These are phyloP conservation scores for Alnus glutinosa DNA, from an alignment of 306 rosid species.

Conservation along the genomic window DNA sequence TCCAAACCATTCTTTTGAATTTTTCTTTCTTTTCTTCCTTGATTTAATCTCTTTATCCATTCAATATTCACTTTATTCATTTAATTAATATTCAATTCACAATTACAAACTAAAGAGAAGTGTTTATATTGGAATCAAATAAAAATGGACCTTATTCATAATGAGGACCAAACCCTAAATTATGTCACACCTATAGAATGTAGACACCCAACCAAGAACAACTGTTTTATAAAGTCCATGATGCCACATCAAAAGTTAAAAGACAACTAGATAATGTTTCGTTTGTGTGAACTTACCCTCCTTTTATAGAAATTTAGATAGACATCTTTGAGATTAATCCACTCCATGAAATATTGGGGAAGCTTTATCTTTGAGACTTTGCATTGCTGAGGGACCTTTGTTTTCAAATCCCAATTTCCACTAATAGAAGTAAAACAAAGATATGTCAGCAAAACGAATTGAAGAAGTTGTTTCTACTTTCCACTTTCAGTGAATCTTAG, in stretches of 20 bases:
- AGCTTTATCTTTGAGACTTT: conserved; percentile 70
- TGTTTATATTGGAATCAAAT: not conserved
- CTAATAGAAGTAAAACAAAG: conserved; percentile 38
- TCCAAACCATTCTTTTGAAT: no score
- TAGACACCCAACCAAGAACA: not conserved
- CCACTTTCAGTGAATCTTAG: not conserved
- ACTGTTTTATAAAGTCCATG: not conserved
- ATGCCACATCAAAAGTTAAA: conserved; percentile 13
- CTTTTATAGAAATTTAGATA: conserved; percentile 81
- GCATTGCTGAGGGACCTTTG: conserved; percentile 94
- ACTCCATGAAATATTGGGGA: conserved; percentile 84
- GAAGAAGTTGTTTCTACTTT: not conserved
- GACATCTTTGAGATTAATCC: conserved; percentile 92
- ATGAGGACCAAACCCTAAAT: not conserved
- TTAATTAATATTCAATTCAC: no score
- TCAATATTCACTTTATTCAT: no score
- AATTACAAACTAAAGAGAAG: no score
- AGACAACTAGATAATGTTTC: not conserved
- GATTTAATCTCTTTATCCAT: no score
- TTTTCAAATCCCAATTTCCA: conserved; percentile 98
- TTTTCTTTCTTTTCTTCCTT: no score
- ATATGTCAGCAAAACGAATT: conserved; percentile 17
- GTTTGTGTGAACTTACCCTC: conserved; percentile 52
- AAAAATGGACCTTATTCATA: not conserved
- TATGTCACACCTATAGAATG: not conserved